Evolutionary conservation across 768 basidiomycete genomes (phyloP), one percentile per base, ranked within the genome.

Genomic region (Leccinellum rugosiceps): DNA sequence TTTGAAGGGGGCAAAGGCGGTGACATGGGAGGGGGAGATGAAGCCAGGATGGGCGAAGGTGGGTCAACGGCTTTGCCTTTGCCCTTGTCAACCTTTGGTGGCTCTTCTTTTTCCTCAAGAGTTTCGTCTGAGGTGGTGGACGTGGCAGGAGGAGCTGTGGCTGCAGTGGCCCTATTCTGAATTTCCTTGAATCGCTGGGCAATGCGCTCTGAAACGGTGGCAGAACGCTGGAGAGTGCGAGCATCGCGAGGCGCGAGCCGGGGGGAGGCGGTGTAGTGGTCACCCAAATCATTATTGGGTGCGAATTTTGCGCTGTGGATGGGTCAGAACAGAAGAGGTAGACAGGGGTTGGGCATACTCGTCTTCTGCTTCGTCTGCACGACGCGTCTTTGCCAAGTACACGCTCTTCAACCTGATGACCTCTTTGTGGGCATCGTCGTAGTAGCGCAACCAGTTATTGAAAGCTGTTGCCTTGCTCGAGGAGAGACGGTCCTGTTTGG

Each of bases 361-460:
- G 69, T 97, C 94, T 69, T 93, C 93, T 8, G 88, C 87, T 67
- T 97, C 94, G 64, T 97, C 94, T 15, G 94, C 94, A 41, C 83
- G 82, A 53, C 91, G 83, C 0, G 83, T 86, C 72, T 94, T 96
- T 31, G 79, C 72, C 11, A 92, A 71, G 67, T 96, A 96, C 53
- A 83, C 78, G 52, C 86, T 80, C 73, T 90, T 93, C 60, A 94
- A 74, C 72, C 87, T 88, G 44, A 77, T 69, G 6, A 80, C 88
- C 53, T 90, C 86, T 21, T 71, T 78, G 25, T 87, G 82, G 0
- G 83, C 79, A 41, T 85, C 80, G 60, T 91, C 89, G 62, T 94
- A 95, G 3, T 81, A 76, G 43, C 77, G 78, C 52, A 92, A 70
- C 83, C 84, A 90, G 49, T 80, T 78, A 51, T 88, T 85, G 15